These are phyloP conservation scores for Lonicera japonica DNA, from an alignment of 129 eudicot species.

Conservation along the genomic window DNA sequence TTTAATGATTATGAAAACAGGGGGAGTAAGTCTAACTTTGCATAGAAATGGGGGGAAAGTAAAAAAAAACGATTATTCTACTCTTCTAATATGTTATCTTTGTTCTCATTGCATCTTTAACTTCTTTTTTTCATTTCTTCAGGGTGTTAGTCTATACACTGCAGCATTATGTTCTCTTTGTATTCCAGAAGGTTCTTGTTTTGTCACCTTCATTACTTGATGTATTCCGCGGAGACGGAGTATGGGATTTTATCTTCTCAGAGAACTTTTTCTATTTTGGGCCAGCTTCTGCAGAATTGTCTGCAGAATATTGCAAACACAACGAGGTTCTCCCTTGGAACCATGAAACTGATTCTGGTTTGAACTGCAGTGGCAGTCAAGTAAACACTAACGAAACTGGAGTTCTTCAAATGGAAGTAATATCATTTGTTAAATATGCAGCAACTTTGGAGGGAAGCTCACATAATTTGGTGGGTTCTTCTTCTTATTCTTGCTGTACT, in stretches of 20 bases:
- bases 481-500: background rate
- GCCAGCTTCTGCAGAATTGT: conserved; percentile 37
- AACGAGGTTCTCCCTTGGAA: conserved; percentile 30
- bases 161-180: conserved; percentile 63
- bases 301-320: conserved; percentile 36
- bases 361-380: conserved; percentile 25
- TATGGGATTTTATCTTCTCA: conserved; percentile 94
- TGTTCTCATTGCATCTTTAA: background rate
- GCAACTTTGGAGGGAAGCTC: conserved; percentile 67
- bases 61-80: conserved; percentile 5
- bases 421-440: conserved; percentile 76
- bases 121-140: conserved; percentile 20
- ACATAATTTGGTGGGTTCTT: conserved; percentile 77
- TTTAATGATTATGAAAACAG: too few relatives aligned
- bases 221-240: conserved; percentile 75
- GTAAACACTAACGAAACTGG: conserved; percentile 31
- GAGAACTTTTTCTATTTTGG: conserved; percentile 81
- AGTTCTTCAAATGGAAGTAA: conserved; percentile 62
- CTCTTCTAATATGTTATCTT: conserved; percentile 4
- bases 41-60: too few relatives aligned
- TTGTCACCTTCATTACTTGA: conserved; percentile 63
- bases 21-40: too few relatives aligned
- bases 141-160: conserved; percentile 69
- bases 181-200: conserved; percentile 62
- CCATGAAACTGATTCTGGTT: conserved; percentile 28